phyloP scores from a whole-genome alignment of 768 basidiomycete species.

The Gloeostereum incarnatum region DNA sequence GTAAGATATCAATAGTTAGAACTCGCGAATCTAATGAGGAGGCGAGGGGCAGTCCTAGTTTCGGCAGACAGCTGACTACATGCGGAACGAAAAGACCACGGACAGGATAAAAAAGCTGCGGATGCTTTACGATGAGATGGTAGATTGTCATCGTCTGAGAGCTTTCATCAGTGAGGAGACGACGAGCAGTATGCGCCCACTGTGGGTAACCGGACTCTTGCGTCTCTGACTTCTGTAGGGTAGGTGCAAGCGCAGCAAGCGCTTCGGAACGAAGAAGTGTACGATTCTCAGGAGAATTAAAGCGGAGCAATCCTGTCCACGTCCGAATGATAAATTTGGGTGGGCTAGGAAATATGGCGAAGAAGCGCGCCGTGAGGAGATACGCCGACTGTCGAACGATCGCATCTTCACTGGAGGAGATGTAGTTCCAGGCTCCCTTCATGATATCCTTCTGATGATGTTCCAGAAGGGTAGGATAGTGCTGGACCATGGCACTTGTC shows the following conservation, averaged over 20 bases:
- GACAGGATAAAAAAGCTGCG: conserved; percentile 86
- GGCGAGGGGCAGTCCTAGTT: conserved; percentile 71
- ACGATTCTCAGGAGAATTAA: conserved; percentile 56
- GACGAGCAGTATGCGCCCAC: conserved; percentile 85
- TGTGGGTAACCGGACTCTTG: conserved; percentile 50
- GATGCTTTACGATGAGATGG: conserved; percentile 86
- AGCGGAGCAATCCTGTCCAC: conserved; percentile 83
- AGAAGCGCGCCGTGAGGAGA: conserved; percentile 86
- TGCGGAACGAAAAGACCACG: conserved; percentile 89
- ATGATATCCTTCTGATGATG: conserved; percentile 88
- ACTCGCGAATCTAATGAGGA: conserved; percentile 75
- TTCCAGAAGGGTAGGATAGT: conserved; percentile 70
- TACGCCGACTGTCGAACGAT: conserved; percentile 92
- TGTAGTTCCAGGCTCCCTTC: conserved; percentile 87
- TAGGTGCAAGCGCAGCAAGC: conserved; percentile 77
- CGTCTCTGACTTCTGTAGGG: conserved; percentile 56
- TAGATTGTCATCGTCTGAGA: conserved; percentile 70
- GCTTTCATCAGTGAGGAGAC: conserved; percentile 84
- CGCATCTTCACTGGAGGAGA: conserved; percentile 69
- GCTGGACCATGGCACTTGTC: conserved; percentile 81
- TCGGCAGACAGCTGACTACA: conserved; percentile 83
- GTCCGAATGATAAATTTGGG: conserved; percentile 85
- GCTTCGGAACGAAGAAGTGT: conserved; percentile 74
- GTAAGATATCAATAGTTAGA: conserved; percentile 83
- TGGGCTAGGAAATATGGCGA: conserved; percentile 80